Evolutionary conservation across 805 yeast genomes (phyloP).

Genomic region (Saitoella complicata): DNA sequence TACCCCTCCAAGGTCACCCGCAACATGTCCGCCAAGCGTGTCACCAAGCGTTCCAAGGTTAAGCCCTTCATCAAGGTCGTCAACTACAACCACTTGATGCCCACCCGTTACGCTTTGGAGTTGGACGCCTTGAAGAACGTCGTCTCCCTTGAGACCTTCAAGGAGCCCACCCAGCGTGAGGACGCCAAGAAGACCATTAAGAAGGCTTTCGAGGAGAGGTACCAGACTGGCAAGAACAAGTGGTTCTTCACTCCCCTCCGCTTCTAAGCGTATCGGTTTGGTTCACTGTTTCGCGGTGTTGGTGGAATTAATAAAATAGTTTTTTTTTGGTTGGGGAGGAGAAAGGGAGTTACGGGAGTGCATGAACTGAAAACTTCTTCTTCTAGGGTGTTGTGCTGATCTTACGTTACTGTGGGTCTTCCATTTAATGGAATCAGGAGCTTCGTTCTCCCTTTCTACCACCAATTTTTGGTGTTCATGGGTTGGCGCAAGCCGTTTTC

Average conservation of each 20-base stretch:
- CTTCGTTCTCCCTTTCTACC: too few species aligned
- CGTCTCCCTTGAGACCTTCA: constrained; percentile 83
- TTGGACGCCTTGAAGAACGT: constrained; percentile 87
- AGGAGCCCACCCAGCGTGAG: constrained; percentile 95
- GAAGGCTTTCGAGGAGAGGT: constrained; percentile 98
- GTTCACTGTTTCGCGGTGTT: background rate
- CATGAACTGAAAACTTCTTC: too few species aligned
- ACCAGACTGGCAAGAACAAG: constrained; percentile 98
- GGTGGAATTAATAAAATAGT: background rate
- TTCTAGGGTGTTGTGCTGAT: too few species aligned
- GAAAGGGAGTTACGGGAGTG: too few species aligned
- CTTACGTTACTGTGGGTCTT: too few species aligned
- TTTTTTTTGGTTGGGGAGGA: background rate
- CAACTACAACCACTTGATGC: constrained; percentile 99
- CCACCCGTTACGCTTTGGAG: constrained; percentile 98
- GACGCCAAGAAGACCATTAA: constrained; percentile 98
- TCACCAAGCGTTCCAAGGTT: constrained; percentile 88
- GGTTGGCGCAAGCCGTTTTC: too few species aligned
- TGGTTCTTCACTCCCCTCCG: constrained; percentile 98
- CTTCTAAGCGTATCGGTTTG: constrained; percentile 36
- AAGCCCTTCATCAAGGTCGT: constrained; percentile 98
- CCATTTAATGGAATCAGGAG: too few species aligned
- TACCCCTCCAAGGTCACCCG: constrained; percentile 94
- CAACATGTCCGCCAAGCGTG: constrained; percentile 87
- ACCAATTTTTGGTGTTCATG: too few species aligned